Evolutionary conservation across 2,329 filamentous ascomycete species (phyloP), one percentile per base, ranked within the genome.

Genomic region (Claviceps sp.): DNA sequence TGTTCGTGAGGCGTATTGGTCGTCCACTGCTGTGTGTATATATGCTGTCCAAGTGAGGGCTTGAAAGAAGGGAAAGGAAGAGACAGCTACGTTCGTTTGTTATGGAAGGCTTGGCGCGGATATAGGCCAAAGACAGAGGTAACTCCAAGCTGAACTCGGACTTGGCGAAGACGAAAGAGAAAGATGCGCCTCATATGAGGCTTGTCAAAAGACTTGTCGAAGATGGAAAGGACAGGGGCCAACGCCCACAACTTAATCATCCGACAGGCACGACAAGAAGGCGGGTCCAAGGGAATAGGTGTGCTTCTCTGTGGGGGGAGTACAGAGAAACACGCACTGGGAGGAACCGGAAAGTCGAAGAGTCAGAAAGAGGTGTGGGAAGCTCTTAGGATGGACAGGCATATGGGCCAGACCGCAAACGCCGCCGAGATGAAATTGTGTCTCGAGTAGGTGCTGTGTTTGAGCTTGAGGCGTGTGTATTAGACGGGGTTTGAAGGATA

Each of bases 321-420:
- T 30, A 50, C 30, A 46, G 48, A 47, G 49, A 51, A n/a, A 44
- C 6, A 18, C 30, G 40, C 13, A 22, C 42, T 37, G 34, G 46
- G 47, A 40, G 47, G 46, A 9, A 26, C 38, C 53, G 47, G 50
- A 37, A 44, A 50, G 50, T 18, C 14, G 18, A 30, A 50, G 53
- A 54, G 50, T 52, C 47, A 47, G 51, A 37, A 51, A 50, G 53
- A 46, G 45, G 53, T 48, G 50, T 52, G 53, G 50, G 47, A 52
- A 52, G 47, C 41, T 16, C n/a, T 46, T 22, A 54, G 42, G 50
- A 52, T 54, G 47, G 47, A 48, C 50, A 44, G 47, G 44, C 42
- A 52, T 40, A 50, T 54, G 43, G 50, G 43, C 42, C 43, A 50
- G 16, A 51, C 52, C n/a, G 42, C 45, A 43, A 41, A 49, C 40